A percentile compares a stretch with the other conserved stretches of the same genome.
phyloP scores from a whole-genome alignment of 768 basidiomycete genomes.

The Xerocomus potaroensis region DNA sequence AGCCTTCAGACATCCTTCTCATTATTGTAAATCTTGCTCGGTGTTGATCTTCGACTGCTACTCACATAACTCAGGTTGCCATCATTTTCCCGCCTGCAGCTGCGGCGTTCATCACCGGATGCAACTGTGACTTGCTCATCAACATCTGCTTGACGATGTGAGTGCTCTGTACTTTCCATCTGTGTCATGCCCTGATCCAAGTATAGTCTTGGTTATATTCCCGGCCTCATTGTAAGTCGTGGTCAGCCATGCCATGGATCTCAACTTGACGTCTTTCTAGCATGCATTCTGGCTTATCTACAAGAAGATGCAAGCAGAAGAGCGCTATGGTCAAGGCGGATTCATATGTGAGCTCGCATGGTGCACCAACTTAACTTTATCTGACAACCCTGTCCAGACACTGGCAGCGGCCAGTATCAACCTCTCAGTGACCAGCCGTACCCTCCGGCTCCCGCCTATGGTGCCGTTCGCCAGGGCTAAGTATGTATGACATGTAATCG shows the following conservation, averaged over 20 bases:
- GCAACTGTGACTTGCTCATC: conserved; percentile 83
- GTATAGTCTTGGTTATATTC: conserved; percentile 69
- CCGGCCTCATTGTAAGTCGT: conserved; percentile 49
- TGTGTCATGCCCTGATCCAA: conserved; percentile 2
- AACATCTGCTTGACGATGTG: conserved; percentile 78
- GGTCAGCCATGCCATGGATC: background rate
- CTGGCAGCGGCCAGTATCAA: conserved; percentile 37
- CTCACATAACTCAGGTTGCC: conserved; percentile 48
- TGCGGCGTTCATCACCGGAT: conserved; percentile 72
- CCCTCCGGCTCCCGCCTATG: conserved; percentile 31
- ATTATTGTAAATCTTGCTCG: conserved; percentile 53
- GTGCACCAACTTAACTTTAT: background rate
- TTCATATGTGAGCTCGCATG: conserved; percentile 63
- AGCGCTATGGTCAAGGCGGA: conserved; percentile 71
- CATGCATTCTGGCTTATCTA: conserved; percentile 92
- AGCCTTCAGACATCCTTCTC: conserved; percentile 70
- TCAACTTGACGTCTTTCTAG: conserved; percentile 23
- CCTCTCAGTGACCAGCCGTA: conserved; percentile 22
- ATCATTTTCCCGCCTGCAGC: conserved; percentile 83
- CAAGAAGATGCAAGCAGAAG: conserved; percentile 85
- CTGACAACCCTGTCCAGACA: conserved; percentile 23
- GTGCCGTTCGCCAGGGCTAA: conserved; percentile 26
- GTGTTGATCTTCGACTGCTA: background rate
- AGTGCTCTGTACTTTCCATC: conserved; percentile 17
- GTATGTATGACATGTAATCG: background rate